These are phyloP conservation scores for Phytopythium sindhum DNA, from an alignment of 352 stramenopile species.

Conservation along the genomic window DNA sequence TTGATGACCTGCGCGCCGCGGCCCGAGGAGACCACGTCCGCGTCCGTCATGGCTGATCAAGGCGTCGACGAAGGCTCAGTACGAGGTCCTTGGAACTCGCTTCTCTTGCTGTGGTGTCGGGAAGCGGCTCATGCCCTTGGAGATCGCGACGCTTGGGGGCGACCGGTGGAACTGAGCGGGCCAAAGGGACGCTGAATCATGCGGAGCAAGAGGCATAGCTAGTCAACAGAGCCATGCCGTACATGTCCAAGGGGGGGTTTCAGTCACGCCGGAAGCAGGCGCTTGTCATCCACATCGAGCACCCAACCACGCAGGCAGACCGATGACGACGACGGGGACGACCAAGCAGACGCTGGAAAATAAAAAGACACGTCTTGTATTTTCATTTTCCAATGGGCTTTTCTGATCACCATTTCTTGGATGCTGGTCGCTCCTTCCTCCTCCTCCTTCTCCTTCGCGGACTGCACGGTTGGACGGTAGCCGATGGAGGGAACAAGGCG, in stretches of 20 bases:
- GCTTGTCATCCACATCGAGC: neutral
- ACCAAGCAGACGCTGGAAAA: neutral
- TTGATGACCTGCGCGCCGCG: slow-evolving; percentile 69
- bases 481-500: neutral
- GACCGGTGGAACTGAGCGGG: neutral
- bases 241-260: neutral
- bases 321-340: neutral
- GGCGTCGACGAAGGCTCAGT: neutral
- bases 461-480: neutral
- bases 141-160: slow-evolving; percentile 1
- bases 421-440: neutral
- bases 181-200: neutral
- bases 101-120: too few species aligned
- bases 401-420: neutral
- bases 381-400: neutral
- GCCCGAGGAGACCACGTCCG: slow-evolving; percentile 25
- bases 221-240: neutral
- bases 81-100: neutral
- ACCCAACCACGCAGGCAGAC: neutral
- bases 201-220: neutral
- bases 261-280: neutral
- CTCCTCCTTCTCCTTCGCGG: neutral
- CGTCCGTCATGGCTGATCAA: slow-evolving; percentile 41
- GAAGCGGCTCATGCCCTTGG: neutral
- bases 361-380: slow-evolving; percentile 5